A percentile compares a stretch with the other conserved stretches of the same genome.
phyloP scores from a whole-genome alignment of 1,139 yeast genomes.

The Hansenula sp. region DNA sequence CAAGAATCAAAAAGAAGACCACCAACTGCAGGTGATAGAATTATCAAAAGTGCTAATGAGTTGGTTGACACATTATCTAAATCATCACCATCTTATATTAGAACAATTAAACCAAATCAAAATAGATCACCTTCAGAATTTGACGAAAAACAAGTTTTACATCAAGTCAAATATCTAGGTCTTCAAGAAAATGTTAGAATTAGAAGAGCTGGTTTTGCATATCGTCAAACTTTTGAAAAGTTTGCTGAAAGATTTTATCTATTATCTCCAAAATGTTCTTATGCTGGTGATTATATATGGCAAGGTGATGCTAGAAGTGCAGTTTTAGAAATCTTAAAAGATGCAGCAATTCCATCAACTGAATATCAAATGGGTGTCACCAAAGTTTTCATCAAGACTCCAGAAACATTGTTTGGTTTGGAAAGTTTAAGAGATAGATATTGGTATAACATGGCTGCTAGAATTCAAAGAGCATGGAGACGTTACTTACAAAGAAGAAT shows the following conservation, averaged over 20 bases:
- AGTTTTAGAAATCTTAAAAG: constrained; percentile 68
- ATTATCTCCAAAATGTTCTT: constrained; percentile 83
- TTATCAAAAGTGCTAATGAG: constrained; percentile 85
- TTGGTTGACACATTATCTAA: constrained; percentile 85
- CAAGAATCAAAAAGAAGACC: constrained; percentile 78
- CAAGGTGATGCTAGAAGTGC: constrained; percentile 83
- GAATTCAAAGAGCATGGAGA: constrained; percentile 97
- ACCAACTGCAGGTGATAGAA: constrained; percentile 97
- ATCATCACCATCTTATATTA: constrained; percentile 91
- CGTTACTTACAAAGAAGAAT: constrained; percentile 73
- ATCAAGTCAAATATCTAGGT: constrained; percentile 94
- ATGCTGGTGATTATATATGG: constrained; percentile 98
- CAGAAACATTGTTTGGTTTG: constrained; percentile 91
- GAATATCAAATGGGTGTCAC: constrained; percentile 93
- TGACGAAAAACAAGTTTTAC: constrained; percentile 84
- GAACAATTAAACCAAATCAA: constrained; percentile 98
- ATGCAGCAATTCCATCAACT: constrained; percentile 71
- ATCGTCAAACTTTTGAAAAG: constrained; percentile 93
- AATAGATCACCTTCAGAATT: constrained; percentile 88
- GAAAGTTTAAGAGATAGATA: constrained; percentile 97
- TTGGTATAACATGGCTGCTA: constrained; percentile 98
- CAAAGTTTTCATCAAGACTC: constrained; percentile 95
- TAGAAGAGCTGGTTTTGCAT: constrained; percentile 98
- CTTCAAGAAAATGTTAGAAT: constrained; percentile 95
- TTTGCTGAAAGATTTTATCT: constrained; percentile 95